phyloP scores from a whole-genome alignment of 352 stramenopile genomes.

The Phytophthora pini region DNA sequence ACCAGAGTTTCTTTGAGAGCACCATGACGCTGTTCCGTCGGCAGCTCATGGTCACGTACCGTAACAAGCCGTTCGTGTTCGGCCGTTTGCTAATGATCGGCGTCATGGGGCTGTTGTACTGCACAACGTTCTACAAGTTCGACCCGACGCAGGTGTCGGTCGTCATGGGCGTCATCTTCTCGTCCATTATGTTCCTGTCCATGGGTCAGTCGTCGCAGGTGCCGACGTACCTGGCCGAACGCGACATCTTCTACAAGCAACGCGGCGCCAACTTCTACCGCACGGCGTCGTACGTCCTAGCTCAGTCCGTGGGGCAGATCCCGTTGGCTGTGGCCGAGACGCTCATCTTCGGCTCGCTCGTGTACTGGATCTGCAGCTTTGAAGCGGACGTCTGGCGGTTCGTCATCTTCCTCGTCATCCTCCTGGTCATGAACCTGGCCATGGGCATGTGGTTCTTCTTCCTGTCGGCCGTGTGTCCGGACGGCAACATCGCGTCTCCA shows the following conservation, averaged over 20 bases:
- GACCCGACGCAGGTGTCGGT: slow-evolving; percentile 45
- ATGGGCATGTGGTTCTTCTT: slow-evolving; percentile 18
- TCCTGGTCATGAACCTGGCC: slow-evolving; percentile 44
- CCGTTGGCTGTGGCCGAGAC: slow-evolving; percentile 69
- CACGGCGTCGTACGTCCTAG: slow-evolving; percentile 70
- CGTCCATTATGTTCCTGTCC: slow-evolving; percentile 79
- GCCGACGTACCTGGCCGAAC: slow-evolving; percentile 68
- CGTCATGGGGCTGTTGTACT: slow-evolving; percentile 54
- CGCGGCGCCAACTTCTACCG: slow-evolving; percentile 77
- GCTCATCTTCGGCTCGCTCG: slow-evolving; percentile 76
- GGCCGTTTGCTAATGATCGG: slow-evolving; percentile 47
- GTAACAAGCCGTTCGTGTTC: slow-evolving; percentile 55
- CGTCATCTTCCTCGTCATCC: slow-evolving; percentile 48
- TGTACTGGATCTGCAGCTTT: slow-evolving; percentile 88
- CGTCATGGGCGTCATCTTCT: slow-evolving; percentile 85
- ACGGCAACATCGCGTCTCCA: slow-evolving; percentile 41
- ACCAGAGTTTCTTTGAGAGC: slow-evolving; percentile 36
- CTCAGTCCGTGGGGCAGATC: slow-evolving; percentile 34
- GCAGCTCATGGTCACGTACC: slow-evolving; percentile 66
- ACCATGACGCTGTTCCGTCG: slow-evolving; percentile 47
- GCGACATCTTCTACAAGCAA: slow-evolving; percentile 81
- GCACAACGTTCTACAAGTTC: slow-evolving; percentile 53
- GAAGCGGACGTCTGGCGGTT: slow-evolving; percentile 35
- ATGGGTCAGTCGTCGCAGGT: slow-evolving; percentile 76
- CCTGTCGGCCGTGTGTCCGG: slow-evolving; percentile 27